Base-by-base conservation (phyloP, 2,329 filamentous ascomycete genomes). In the Immersiporthe knoxdaviesiana region DNA sequence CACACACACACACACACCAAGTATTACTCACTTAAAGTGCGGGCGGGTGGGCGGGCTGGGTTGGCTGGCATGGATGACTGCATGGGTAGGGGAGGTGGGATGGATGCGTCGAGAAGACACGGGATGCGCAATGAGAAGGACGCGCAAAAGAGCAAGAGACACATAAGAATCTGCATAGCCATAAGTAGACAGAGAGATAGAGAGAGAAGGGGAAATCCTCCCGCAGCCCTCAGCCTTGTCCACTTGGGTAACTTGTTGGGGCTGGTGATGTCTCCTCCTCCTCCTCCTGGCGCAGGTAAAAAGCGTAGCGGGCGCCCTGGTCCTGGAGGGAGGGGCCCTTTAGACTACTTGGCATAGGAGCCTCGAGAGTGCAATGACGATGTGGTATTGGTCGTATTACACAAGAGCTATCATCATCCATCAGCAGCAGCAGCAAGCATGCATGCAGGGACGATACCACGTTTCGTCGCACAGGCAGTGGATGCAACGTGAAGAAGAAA, bases 211-310 rank as follows among this genome's bases (percentile, higher is more conserved):
- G n/a, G 6, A 32, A 18, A 63, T 63, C 61, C 61, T 50, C 41
- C 61, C 61, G 61, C 41, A 63, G n/a, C 11, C 37, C n/a, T 63
- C 61, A 63, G 61, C 61, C 61, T 62, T 44, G 59, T 62, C n/a
- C 37, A n/a, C 24, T 56, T n/a, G 44, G 24, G 4, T n/a, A n/a
- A 35, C 27, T 56, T 16, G 1, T 56, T 2, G 24, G n/a, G n/a
- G 12, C 11, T 18, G 12, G 24, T 3, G 24, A 11, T 56, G 24
- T 30, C 18, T 47, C 44, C 41, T 21, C 41, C 16, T 7, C 41
- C 41, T 16, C 16, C 41, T 47, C 41, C 44, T 47, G 44, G 21
- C 21, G 21, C 44, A n/a, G 44, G 16, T n/a, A 47, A n/a, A 47
- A 47, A 47, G 41, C 1, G 18, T n/a, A 18, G 16, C 16, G 41